Conservation (phyloP, 1,284 basidiomycete genomes). For the Golubevia pallescens region DNA sequence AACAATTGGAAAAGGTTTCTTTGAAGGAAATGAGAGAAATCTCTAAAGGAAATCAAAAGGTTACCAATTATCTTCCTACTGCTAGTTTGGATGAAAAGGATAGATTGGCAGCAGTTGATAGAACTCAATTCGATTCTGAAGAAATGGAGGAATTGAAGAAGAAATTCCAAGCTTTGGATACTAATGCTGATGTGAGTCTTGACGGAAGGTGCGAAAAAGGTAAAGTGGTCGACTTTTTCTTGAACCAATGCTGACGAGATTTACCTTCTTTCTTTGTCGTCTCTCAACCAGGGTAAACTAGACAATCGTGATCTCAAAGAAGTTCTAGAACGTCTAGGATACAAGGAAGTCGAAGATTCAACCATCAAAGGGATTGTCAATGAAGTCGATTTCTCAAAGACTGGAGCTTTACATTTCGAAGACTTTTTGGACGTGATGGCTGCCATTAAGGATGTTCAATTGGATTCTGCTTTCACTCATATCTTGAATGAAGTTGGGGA, state of each 20-base stretch:
- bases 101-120: constrained; percentile 27
- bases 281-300: constrained; percentile 16
- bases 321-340: constrained; percentile 45
- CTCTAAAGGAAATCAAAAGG: constrained; percentile 15
- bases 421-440: constrained; percentile 51
- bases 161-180: constrained; percentile 48
- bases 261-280: no score
- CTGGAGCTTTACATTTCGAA: constrained; percentile 47
- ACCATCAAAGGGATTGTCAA: constrained; percentile 41
- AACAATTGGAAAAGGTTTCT: constrained; percentile 32
- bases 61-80: no score
- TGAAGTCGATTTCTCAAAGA: constrained; percentile 50
- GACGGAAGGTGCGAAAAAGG: no score
- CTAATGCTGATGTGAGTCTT: constrained; percentile 31
- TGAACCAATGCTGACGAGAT: no score
- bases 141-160: constrained; percentile 45
- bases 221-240: no score
- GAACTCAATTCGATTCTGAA: constrained; percentile 45
- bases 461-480: constrained; percentile 49
- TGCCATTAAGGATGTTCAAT: constrained; percentile 41
- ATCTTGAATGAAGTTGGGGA: constrained; percentile 44
- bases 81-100: constrained; percentile 33
- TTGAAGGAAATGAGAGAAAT: constrained; percentile 40
- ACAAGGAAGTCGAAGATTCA: constrained; percentile 36
- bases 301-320: constrained; percentile 46